phyloP scores from a whole-genome alignment of 148 eudicot species.

The Linanthus parryae region DNA sequence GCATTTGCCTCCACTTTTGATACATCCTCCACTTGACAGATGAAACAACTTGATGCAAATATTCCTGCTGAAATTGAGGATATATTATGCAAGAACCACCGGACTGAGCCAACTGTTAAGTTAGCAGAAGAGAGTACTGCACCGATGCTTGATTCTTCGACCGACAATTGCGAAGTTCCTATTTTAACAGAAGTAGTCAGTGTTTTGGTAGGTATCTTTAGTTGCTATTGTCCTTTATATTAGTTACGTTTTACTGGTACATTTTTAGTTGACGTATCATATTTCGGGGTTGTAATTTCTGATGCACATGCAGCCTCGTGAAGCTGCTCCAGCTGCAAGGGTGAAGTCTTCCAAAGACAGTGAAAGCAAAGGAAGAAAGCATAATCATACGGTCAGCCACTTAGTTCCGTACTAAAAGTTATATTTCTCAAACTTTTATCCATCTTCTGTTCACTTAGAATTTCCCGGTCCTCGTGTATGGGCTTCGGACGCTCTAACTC shows the following conservation, averaged over 20 bases:
- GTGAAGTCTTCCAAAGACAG: conserved; percentile 18
- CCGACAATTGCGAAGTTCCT: conserved; percentile 17
- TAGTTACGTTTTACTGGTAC: background rate
- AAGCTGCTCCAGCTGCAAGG: conserved; percentile 26
- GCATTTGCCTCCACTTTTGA: conserved; percentile 3
- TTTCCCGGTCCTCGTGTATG: too few relatives aligned
- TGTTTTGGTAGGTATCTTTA: conserved; percentile 22
- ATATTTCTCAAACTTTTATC: too few relatives aligned
- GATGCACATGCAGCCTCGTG: conserved; percentile 34
- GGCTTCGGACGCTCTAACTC: too few relatives aligned
- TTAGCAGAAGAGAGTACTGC: conserved; percentile 18
- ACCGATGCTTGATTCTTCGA: conserved; percentile 15
- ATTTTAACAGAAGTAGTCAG: conserved; percentile 26
- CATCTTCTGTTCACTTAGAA: too few relatives aligned
- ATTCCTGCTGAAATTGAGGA: conserved; percentile 60
- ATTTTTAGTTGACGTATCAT: background rate
- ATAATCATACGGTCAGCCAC: conserved; percentile 22
- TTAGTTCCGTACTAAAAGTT: too few relatives aligned
- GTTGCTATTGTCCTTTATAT: background rate
- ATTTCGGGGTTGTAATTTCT: background rate
- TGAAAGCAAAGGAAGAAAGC: conserved; percentile 25
- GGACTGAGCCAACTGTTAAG: conserved; percentile 14
- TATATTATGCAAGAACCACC: conserved; percentile 26
- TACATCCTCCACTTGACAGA: conserved; percentile 25
- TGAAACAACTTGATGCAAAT: conserved; percentile 68